A percentile compares a stretch with the other conserved stretches of the same genome.
phyloP scores from a whole-genome alignment of 169 alveolate genomes.

The Plasmodium knowlesi region DNA sequence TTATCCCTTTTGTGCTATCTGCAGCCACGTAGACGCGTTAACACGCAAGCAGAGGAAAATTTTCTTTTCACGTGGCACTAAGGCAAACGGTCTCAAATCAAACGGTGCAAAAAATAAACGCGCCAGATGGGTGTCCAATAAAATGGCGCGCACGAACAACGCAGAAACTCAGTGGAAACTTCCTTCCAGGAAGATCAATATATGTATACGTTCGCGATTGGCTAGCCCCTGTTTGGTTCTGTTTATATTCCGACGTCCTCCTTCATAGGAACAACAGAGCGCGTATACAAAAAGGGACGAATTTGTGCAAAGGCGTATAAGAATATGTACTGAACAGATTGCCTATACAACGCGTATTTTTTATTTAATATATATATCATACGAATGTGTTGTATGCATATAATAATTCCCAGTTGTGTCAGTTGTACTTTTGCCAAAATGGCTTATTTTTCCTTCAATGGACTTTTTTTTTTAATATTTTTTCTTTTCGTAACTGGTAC shows the following conservation, averaged over 20 bases:
- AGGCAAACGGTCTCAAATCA: neutral
- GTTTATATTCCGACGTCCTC: neutral
- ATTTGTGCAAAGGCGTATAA: neutral
- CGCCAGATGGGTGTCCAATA: neutral
- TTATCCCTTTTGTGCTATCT: neutral
- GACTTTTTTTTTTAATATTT: neutral
- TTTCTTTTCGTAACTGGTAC: neutral
- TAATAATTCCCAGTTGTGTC: neutral
- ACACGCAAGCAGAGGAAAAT: neutral
- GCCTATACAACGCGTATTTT: neutral
- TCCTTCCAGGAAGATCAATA: neutral
- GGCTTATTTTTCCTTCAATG: neutral
- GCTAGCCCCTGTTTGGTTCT: neutral
- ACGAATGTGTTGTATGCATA: constrained; percentile 4
- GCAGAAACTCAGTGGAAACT: neutral
- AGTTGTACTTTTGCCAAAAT: constrained; percentile 8
- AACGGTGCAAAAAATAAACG: neutral
- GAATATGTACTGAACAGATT: neutral
- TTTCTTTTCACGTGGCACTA: constrained; percentile 6
- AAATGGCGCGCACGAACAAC: neutral
- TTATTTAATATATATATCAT: neutral
- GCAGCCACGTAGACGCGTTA: neutral
- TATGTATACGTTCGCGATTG: neutral
- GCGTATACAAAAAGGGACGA: neutral
- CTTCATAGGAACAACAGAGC: neutral